Evolutionary conservation across 2,329 filamentous ascomycete species (phyloP).

Genomic region (Xylariaceae sp.): DNA sequence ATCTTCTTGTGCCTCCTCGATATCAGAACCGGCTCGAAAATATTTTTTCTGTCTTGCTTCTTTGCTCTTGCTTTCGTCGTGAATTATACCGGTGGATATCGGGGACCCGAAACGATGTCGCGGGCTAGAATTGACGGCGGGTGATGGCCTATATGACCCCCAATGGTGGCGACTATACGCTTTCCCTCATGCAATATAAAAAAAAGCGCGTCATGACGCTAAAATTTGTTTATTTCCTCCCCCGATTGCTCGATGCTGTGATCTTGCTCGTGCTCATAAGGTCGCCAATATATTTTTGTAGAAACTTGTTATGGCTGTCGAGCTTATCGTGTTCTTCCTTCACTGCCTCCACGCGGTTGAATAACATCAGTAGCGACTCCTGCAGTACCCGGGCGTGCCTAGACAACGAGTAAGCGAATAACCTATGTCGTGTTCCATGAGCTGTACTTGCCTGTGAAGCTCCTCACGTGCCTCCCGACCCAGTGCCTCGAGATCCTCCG

Average conservation of each 20-base stretch:
- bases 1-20: constrained; percentile 15
- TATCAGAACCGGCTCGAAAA: background rate
- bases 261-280: constrained; percentile 83
- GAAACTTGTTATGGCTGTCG: constrained; percentile 91
- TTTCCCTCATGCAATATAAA: background rate
- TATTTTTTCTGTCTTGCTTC: no score
- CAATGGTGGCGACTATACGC: background rate
- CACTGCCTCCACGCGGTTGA: constrained; percentile 90
- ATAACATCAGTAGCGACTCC: constrained; percentile 80
- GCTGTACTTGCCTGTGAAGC: constrained; percentile 47
- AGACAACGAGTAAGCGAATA: constrained; percentile 10
- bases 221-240: constrained; percentile 44
- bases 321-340: constrained; percentile 94
- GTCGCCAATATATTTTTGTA: constrained; percentile 97
- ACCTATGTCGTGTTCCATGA: background rate
- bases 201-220: constrained; percentile 3
- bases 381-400: constrained; percentile 88
- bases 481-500: constrained; percentile 82
- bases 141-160: constrained; percentile 5
- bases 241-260: constrained; percentile 50
- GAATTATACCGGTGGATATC: background rate
- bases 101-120: background rate
- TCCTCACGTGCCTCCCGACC: constrained; percentile 73
- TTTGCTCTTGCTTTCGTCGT: background rate
- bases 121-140: constrained; percentile 1